phyloP scores from a whole-genome alignment of 805 yeast species.

The Sugiyamaella chiloensis region DNA sequence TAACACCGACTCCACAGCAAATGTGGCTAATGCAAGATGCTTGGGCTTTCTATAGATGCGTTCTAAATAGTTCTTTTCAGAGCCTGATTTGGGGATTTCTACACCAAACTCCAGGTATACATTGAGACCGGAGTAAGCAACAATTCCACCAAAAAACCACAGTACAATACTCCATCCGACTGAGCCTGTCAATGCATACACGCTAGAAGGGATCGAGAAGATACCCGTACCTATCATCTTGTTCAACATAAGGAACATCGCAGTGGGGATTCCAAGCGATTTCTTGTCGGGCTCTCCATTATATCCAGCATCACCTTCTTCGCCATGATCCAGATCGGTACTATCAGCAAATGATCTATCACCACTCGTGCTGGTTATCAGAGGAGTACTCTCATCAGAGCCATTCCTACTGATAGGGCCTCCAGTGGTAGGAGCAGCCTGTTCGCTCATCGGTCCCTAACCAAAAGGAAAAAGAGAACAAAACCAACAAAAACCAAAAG shows the following conservation, averaged over 20 bases:
- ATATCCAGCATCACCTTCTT: too few relatives aligned
- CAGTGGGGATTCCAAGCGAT: constrained; percentile 33
- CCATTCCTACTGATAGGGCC: too few relatives aligned
- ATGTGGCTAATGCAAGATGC: constrained; percentile 48
- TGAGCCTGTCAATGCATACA: constrained; percentile 53
- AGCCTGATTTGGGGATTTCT: constrained; percentile 63
- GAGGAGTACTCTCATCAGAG: too few relatives aligned
- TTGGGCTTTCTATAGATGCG: constrained; percentile 53
- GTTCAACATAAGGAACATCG: constrained; percentile 50
- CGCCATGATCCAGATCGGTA: neutral
- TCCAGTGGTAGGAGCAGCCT: too few relatives aligned
- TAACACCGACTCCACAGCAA: constrained; percentile 52
- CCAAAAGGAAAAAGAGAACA: too few relatives aligned
- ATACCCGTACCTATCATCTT: constrained; percentile 76
- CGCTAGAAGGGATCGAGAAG: constrained; percentile 63
- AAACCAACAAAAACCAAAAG: too few relatives aligned
- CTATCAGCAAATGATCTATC: too few relatives aligned
- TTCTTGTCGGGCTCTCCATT: constrained; percentile 1
- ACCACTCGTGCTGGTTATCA: too few relatives aligned
- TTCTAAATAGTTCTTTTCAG: constrained; percentile 65
- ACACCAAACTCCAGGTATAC: constrained; percentile 65
- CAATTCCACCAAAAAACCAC: constrained; percentile 62
- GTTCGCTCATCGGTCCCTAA: too few relatives aligned
- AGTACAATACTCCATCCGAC: constrained; percentile 55
- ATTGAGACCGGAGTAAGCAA: constrained; percentile 52